Evolutionary conservation across 495 filamentous ascomycete species (phyloP).

Genomic region (Penicillium maclennaniae): DNA sequence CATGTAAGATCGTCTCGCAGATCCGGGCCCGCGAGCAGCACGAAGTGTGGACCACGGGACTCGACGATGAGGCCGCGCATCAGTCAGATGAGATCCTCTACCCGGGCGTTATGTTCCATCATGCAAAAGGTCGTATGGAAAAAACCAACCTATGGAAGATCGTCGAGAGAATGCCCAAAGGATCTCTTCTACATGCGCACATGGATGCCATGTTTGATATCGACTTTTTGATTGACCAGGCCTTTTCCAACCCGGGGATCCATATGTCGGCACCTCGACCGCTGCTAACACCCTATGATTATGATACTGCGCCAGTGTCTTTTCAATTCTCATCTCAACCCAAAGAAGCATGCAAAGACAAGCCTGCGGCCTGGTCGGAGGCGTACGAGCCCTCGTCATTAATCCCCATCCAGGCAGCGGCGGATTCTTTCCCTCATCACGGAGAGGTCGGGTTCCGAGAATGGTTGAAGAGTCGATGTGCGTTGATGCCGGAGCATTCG

Average conservation of each 20-base stretch:
- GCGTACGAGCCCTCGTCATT: constrained; percentile 54
- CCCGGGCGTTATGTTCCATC: constrained; percentile 84
- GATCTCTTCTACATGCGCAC: constrained; percentile 83
- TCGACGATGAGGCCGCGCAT: constrained; percentile 60
- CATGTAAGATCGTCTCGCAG: constrained; percentile 69
- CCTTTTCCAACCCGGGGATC: constrained; percentile 71
- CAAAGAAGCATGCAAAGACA: constrained; percentile 11
- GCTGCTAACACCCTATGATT: constrained; percentile 44
- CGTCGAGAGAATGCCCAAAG: constrained; percentile 83
- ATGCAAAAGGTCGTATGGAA: constrained; percentile 77
- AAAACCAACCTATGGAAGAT: constrained; percentile 81
- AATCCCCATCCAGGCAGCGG: constrained; percentile 60
- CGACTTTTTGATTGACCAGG: constrained; percentile 67
- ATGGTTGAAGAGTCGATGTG: constrained; percentile 75
- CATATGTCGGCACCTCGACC: constrained; percentile 57
- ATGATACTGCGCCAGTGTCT: constrained; percentile 36
- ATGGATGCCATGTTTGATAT: constrained; percentile 86
- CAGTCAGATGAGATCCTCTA: constrained; percentile 53
- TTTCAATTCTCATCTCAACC: constrained; percentile 51
- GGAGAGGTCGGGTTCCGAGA: constrained; percentile 65
- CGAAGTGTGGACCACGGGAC: constrained; percentile 65
- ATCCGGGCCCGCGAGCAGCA: constrained; percentile 74
- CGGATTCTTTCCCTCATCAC: constrained; percentile 66
- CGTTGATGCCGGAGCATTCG: constrained; percentile 65
- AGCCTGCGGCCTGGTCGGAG: constrained; percentile 56